Evolutionary conservation across 352 stramenopile genomes (phyloP).

Genomic region (Phytopythium montanum): DNA sequence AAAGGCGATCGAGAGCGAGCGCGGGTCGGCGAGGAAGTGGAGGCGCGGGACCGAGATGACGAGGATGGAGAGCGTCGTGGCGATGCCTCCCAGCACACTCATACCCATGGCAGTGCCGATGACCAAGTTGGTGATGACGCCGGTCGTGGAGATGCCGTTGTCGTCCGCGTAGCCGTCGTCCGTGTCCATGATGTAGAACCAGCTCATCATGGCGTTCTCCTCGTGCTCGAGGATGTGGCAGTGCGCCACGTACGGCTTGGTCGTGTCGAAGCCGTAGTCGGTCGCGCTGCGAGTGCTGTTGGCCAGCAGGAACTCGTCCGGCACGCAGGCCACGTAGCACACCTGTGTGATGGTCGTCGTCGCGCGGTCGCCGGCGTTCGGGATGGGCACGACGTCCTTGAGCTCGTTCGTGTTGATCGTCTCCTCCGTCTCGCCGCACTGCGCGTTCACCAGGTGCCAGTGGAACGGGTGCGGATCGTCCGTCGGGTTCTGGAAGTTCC

Average conservation of each 20-base stretch:
- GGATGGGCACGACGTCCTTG: conserved; percentile 76
- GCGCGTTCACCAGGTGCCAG: conserved; percentile 72
- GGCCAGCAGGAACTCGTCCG: conserved; percentile 59
- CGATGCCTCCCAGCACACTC: conserved; percentile 63
- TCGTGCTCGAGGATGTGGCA: conserved; percentile 80
- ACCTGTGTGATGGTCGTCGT: conserved; percentile 49
- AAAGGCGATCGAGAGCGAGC: conserved; percentile 47
- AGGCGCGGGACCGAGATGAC: conserved; percentile 52
- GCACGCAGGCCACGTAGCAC: conserved; percentile 74
- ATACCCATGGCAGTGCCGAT: conserved; percentile 60
- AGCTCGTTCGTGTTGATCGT: conserved; percentile 57
- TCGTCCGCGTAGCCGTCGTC: conserved; percentile 38
- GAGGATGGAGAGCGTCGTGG: conserved; percentile 52
- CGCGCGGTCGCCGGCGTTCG: conserved; percentile 40
- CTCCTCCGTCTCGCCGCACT: conserved; percentile 66
- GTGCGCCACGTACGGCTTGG: conserved; percentile 68
- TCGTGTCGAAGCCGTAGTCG: conserved; percentile 72
- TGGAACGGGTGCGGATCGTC: conserved; percentile 76
- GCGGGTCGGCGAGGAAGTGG: conserved; percentile 48
- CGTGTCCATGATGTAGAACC: conserved; percentile 51
- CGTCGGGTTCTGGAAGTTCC: conserved; percentile 76
- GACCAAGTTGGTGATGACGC: conserved; percentile 40
- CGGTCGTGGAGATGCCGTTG: conserved; percentile 27
- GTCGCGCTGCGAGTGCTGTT: conserved; percentile 37
- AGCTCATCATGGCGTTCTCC: conserved; percentile 73